A percentile compares a stretch with the other conserved stretches of the same genome.
These are phyloP conservation scores for Mimosa pudica DNA, from an alignment of 306 rosid species.

Conservation along the genomic window DNA sequence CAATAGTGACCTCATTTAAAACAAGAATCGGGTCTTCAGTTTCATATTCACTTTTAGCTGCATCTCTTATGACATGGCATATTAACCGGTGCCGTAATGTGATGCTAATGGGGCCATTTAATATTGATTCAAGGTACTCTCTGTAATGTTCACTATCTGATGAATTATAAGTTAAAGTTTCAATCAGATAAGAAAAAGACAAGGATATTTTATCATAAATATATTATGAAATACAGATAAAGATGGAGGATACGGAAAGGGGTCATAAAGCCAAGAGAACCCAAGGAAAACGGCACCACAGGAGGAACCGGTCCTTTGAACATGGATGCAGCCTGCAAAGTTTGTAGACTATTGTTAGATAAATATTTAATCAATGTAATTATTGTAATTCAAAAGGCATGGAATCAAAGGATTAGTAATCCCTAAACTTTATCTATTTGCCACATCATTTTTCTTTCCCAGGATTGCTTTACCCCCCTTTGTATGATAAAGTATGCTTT, in stretches of 20 bases:
- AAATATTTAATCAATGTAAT: not conserved
- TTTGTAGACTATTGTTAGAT: conserved; percentile 15
- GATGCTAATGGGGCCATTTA: conserved; percentile 90
- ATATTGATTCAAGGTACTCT: conserved; percentile 78
- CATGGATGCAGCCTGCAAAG: conserved; percentile 95
- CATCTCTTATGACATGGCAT: conserved; percentile 84
- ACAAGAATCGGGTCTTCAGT: conserved; percentile 93
- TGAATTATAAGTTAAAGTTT: conserved; percentile 56
- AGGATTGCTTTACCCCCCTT: not conserved
- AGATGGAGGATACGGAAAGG: conserved; percentile 87
- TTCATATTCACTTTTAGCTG: conserved; percentile 80
- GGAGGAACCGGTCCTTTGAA: conserved; percentile 99
- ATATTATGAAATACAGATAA: conserved; percentile 16
- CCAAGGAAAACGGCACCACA: conserved; percentile 89
- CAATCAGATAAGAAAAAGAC: conserved; percentile 22
- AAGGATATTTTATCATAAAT: not conserved
- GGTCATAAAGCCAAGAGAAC: conserved; percentile 98
- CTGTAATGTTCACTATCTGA: conserved; percentile 85
- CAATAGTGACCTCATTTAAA: conserved; percentile 93
- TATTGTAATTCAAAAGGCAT: not conserved
- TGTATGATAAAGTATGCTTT: not conserved
- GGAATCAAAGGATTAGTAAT: not conserved
- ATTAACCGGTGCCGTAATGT: conserved; percentile 83
- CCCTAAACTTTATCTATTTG: not conserved
- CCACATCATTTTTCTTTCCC: not conserved